Evolutionary conservation across 1,284 basidiomycete species (phyloP).

Genomic region (Sphagnurus paluster): DNA sequence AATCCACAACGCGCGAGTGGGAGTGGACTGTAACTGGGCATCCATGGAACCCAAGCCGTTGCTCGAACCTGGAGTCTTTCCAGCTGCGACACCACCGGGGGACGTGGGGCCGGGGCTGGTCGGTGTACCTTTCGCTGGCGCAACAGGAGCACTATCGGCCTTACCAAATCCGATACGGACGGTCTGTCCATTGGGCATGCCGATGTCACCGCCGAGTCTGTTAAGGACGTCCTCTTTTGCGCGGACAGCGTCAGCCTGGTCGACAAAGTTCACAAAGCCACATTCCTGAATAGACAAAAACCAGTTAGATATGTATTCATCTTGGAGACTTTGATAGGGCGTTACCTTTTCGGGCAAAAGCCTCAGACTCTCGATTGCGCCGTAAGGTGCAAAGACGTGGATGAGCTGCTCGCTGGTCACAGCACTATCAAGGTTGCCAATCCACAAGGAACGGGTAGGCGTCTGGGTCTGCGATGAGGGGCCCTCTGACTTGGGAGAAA

Average conservation of each 20-base stretch:
- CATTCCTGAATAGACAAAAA: slow-evolving; percentile 70
- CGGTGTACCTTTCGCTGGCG: slow-evolving; percentile 76
- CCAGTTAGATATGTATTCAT: slow-evolving; percentile 3
- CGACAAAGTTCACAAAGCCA: slow-evolving; percentile 98
- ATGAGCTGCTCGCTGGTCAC: slow-evolving; percentile 95
- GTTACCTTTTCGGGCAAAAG: slow-evolving; percentile 93
- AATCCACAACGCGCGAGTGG: slow-evolving; percentile 94
- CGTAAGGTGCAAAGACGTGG: slow-evolving; percentile 93
- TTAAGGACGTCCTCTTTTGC: slow-evolving; percentile 97
- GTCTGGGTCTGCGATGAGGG: slow-evolving; percentile 77
- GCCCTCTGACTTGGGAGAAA: slow-evolving; percentile 77
- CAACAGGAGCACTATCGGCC: slow-evolving; percentile 89
- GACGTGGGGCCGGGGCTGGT: slow-evolving; percentile 63
- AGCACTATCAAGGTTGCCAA: slow-evolving; percentile 92
- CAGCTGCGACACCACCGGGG: slow-evolving; percentile 52
- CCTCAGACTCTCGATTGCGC: slow-evolving; percentile 93
- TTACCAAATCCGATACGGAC: slow-evolving; percentile 98
- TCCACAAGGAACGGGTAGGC: slow-evolving; percentile 95
- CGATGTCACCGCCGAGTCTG: slow-evolving; percentile 90
- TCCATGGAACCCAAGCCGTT: slow-evolving; percentile 66
- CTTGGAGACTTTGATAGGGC: slow-evolving; percentile 15
- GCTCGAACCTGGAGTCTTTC: slow-evolving; percentile 48
- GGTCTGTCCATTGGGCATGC: slow-evolving; percentile 89
- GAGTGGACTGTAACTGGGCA: slow-evolving; percentile 81
- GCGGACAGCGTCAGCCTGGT: slow-evolving; percentile 89